Evolutionary conservation across 768 basidiomycete genomes (phyloP).

Genomic region (Vishniacozyma victoriae): DNA sequence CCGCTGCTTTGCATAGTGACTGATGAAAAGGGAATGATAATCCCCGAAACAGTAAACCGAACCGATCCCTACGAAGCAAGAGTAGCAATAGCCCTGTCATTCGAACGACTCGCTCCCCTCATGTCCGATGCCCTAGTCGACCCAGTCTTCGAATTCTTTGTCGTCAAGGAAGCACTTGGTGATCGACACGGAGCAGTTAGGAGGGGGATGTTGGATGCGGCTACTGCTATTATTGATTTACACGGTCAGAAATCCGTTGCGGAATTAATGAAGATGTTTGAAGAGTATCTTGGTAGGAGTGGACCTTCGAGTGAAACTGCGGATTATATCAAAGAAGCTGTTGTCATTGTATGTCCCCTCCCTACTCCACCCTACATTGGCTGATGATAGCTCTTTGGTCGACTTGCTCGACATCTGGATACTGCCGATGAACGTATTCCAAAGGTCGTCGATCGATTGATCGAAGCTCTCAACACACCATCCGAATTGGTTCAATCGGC

Average conservation of each 20-base stretch:
- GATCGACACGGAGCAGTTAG: constrained; percentile 77
- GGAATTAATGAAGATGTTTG: constrained; percentile 72
- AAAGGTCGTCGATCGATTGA: constrained; percentile 71
- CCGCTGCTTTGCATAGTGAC: not conserved
- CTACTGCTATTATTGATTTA: constrained; percentile 69
- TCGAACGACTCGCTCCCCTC: constrained; percentile 62
- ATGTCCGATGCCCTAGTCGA: constrained; percentile 61
- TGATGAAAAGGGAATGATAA: constrained; percentile 74
- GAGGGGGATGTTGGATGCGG: constrained; percentile 79
- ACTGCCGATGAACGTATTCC: constrained; percentile 70
- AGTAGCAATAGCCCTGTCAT: constrained; percentile 63
- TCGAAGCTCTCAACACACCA: constrained; percentile 86
- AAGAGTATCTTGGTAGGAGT: constrained; percentile 60
- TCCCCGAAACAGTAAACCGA: constrained; percentile 75
- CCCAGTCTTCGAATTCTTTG: constrained; percentile 75
- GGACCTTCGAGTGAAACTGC: constrained; percentile 62
- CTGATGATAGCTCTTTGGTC: constrained; percentile 63
- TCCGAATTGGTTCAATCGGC: constrained; percentile 95
- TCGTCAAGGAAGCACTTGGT: constrained; percentile 78
- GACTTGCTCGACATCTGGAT: constrained; percentile 81
- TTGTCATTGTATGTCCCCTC: constrained; percentile 59
- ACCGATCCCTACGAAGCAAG: constrained; percentile 83
- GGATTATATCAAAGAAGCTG: constrained; percentile 88
- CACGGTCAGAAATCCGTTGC: constrained; percentile 70
- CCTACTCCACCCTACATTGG: not conserved